Evolutionary conservation across 345 rosid genomes (phyloP).

Genomic region (Firmiana major): DNA sequence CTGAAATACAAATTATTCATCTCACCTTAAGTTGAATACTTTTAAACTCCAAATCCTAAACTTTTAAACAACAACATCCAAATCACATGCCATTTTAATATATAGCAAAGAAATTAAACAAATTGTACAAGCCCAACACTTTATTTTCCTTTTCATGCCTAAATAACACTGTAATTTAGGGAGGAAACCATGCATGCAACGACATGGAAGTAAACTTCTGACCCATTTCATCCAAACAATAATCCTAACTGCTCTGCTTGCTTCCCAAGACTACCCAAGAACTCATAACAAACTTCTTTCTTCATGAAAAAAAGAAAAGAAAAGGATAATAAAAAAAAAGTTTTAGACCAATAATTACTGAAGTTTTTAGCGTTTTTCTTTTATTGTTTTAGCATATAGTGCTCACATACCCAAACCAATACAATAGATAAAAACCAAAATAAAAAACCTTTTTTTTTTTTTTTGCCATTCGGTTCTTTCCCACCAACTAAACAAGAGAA

Average conservation of each 20-base stretch:
- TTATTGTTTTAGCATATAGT: background rate
- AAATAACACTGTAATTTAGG: background rate
- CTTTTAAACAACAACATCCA: background rate
- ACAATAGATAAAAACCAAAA: background rate
- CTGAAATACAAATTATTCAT: background rate
- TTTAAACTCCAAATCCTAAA: background rate
- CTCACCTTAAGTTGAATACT: background rate
- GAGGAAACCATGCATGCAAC: constrained; percentile 4
- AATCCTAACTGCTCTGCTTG: background rate
- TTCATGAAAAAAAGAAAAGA: background rate
- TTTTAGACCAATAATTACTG: background rate
- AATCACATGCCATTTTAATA: background rate
- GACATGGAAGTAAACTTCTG: background rate
- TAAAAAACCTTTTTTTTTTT: background rate
- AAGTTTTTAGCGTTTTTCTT: background rate
- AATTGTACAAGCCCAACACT: background rate
- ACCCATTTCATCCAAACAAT: background rate
- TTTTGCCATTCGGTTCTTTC: background rate
- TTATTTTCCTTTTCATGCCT: background rate
- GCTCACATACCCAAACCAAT: background rate
- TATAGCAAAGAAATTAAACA: background rate
- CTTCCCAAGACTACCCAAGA: background rate
- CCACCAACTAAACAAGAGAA: constrained; percentile 5
- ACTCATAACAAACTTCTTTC: background rate
- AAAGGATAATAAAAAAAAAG: background rate